Evolutionary conservation across 2,329 filamentous ascomycete species (phyloP).

Genomic region (Aureobasidium sp.): DNA sequence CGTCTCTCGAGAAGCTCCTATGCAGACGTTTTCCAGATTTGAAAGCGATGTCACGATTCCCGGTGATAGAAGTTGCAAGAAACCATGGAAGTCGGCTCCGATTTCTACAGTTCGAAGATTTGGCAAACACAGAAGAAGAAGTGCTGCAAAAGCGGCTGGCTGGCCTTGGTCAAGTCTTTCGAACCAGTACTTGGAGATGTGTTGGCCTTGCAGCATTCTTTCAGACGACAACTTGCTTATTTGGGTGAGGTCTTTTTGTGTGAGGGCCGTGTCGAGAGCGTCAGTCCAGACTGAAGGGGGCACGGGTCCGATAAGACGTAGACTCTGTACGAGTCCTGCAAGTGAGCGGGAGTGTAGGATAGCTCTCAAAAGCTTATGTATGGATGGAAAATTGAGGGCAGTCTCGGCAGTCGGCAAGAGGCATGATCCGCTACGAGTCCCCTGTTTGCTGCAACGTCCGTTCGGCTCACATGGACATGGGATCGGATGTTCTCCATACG

Average conservation of each 20-base stretch:
- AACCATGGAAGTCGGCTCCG: neutral
- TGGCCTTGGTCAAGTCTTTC: neutral
- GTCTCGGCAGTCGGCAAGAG: neutral
- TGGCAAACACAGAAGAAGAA: neutral
- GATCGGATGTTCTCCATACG: neutral
- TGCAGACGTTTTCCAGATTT: neutral
- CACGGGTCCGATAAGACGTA: neutral
- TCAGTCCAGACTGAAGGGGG: neutral
- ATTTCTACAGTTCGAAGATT: neutral
- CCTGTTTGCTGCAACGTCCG: neutral
- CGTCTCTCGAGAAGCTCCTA: neutral
- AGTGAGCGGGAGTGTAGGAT: neutral
- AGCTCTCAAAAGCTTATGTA: neutral
- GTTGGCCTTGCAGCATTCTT: neutral
- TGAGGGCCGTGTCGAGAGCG: neutral
- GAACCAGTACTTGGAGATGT: neutral
- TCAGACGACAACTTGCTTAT: neutral
- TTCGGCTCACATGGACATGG: neutral
- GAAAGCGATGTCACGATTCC: neutral
- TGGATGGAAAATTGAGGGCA: neutral
- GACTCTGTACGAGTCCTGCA: neutral
- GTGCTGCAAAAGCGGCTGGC: neutral
- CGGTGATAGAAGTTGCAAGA: neutral
- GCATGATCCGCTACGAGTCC: neutral
- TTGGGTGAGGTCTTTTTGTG: neutral